Percentiles rank a stretch among this genome's conserved stretches.
Evolutionary conservation across 2,329 filamentous ascomycete species (phyloP).

Genomic region (Neofusicoccum sp.): DNA sequence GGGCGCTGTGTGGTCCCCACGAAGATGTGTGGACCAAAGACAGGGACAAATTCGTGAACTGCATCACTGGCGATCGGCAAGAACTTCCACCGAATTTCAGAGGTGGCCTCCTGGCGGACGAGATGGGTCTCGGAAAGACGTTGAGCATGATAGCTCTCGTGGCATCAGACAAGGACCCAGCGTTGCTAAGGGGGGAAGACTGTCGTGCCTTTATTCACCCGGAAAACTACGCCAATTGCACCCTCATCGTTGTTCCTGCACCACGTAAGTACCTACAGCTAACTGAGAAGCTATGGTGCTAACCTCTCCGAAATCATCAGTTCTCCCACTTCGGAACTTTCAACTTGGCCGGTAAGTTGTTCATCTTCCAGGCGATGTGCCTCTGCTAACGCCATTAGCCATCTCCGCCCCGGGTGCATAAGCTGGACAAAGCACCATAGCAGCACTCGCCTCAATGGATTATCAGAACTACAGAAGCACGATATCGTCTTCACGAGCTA

Average conservation of each 20-base stretch:
- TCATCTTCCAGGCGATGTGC: neutral
- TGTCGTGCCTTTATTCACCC: too few species aligned
- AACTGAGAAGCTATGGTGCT: neutral
- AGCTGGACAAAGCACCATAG: neutral
- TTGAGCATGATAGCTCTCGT: slow-evolving; percentile 24
- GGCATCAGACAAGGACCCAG: slow-evolving; percentile 2
- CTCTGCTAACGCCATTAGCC: neutral
- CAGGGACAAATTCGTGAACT: neutral
- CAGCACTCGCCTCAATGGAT: neutral
- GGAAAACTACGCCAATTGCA: neutral
- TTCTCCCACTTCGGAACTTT: neutral
- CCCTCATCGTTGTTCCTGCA: neutral
- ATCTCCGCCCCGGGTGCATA: neutral
- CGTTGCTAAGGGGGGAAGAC: neutral
- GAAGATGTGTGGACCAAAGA: neutral
- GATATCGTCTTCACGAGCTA: neutral
- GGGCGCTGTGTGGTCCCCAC: slow-evolving; percentile 35
- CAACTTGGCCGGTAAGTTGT: neutral
- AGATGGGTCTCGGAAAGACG: slow-evolving; percentile 89
- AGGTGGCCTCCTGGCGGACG: slow-evolving; percentile 77
- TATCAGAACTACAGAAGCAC: neutral
- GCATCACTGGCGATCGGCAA: slow-evolving; percentile 29
- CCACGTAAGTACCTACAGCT: neutral
- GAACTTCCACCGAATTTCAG: slow-evolving; percentile 65
- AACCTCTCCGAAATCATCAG: neutral